phyloP scores from a whole-genome alignment of 2,329 filamentous ascomycete genomes.

The Achaetomium macrosporum region DNA sequence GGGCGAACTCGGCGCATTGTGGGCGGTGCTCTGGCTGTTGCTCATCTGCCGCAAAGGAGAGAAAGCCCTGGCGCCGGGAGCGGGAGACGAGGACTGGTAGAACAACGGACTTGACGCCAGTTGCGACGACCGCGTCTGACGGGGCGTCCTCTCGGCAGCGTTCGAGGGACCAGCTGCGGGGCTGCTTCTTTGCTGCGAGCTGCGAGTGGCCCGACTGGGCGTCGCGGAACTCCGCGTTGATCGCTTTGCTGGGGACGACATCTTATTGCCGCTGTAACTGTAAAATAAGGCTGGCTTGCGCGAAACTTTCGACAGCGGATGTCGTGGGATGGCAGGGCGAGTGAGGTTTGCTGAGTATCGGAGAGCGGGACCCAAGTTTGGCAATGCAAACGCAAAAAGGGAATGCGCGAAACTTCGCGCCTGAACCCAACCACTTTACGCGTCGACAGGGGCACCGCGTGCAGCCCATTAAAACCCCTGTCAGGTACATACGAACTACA shows the following conservation, averaged over 20 bases:
- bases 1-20: slow-evolving; percentile 50
- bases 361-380: background rate
- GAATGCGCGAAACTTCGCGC: slow-evolving; percentile 20
- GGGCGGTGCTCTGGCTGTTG: slow-evolving; percentile 47
- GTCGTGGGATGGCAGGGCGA: background rate
- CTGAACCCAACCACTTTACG: slow-evolving; percentile 21
- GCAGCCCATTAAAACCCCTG: slow-evolving; percentile 21
- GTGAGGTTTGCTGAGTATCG: background rate
- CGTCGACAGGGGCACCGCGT: slow-evolving; percentile 16
- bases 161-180: slow-evolving; percentile 27
- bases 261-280: slow-evolving; percentile 29
- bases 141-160: slow-evolving; percentile 36
- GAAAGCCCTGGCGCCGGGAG: slow-evolving; percentile 33
- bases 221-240: slow-evolving; percentile 49
- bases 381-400: slow-evolving; percentile 16
- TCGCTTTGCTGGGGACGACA: slow-evolving; percentile 58
- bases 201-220: slow-evolving; percentile 31
- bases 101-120: slow-evolving; percentile 76
- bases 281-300: background rate
- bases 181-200: slow-evolving; percentile 30
- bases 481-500: slow-evolving; percentile 16
- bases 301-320: background rate
- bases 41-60: slow-evolving; percentile 54
- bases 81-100: slow-evolving; percentile 51
- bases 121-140: slow-evolving; percentile 41